Conservation (phyloP, 345 rosid genomes). For the Camelina sativa region DNA sequence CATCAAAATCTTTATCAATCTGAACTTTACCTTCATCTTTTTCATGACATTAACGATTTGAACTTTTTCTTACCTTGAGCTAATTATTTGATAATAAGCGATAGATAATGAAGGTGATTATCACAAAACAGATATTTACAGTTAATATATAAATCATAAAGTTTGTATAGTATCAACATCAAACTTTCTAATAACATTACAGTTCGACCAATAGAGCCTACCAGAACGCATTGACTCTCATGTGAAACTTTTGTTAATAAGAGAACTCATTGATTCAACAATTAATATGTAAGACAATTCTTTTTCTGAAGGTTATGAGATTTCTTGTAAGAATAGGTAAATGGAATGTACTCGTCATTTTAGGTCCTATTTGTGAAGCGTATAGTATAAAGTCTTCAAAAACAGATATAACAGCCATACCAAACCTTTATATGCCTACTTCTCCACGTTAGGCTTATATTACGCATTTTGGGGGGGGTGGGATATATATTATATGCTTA, state of each 20-base stretch:
- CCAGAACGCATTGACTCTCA: constrained; percentile 24
- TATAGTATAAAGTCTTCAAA: constrained; percentile 37
- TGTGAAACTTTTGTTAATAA: constrained; percentile 4
- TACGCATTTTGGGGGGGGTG: constrained; percentile 18
- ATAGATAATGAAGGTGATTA: not conserved
- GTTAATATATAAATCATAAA: not conserved
- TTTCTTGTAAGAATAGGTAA: constrained; percentile 37
- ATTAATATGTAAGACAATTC: not conserved
- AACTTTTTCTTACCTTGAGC: no score
- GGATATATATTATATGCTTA: constrained; percentile 29
- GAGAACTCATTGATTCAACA: not conserved
- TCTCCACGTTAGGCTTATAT: constrained; percentile 42
- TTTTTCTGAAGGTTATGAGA: not conserved
- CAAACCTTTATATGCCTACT: constrained; percentile 38
- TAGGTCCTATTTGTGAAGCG: constrained; percentile 22
- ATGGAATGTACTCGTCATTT: not conserved
- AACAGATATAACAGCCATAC: constrained; percentile 45
- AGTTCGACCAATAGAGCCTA: constrained; percentile 11
- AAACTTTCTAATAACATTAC: constrained; percentile 25
- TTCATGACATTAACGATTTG: no score
- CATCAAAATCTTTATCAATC: not conserved
- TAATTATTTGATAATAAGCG: not conserved
- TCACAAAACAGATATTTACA: not conserved
- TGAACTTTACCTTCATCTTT: not conserved
- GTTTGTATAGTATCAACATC: not conserved